phyloP scores from a whole-genome alignment of 176 grass and related monocot species.

The Musa troglodytarum region DNA sequence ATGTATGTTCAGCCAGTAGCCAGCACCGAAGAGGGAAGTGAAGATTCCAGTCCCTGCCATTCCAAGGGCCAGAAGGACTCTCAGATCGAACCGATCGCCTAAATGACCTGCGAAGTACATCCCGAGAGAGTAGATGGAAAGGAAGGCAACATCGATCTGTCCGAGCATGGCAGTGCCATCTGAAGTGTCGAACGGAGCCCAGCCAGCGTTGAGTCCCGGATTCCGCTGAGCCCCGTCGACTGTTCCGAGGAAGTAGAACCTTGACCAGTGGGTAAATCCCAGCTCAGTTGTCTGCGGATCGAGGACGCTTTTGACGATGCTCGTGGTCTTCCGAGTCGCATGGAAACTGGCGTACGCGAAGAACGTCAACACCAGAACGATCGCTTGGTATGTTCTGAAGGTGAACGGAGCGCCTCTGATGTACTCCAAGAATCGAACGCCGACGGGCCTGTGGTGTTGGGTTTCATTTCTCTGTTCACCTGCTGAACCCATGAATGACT shows the following conservation, averaged over 20 bases:
- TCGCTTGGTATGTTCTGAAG: neutral
- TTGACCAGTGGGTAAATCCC: neutral
- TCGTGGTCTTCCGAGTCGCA: neutral
- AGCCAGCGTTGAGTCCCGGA: neutral
- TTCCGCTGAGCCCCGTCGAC: neutral
- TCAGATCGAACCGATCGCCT: neutral
- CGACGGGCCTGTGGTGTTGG: neutral
- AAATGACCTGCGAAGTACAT: neutral
- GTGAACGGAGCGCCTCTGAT: neutral
- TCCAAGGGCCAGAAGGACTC: neutral
- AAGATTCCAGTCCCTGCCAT: neutral
- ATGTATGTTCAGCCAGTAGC: neutral
- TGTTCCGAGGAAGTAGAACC: neutral
- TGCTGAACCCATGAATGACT: neutral
- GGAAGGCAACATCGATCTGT: neutral
- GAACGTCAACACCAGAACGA: neutral
- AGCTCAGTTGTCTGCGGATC: neutral
- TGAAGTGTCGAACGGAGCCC: neutral
- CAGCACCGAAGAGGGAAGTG: neutral
- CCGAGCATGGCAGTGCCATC: neutral
- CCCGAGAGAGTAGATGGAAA: neutral
- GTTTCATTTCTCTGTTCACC: neutral
- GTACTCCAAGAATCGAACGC: neutral
- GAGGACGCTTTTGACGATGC: neutral
- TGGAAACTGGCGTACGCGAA: neutral